A percentile compares a stretch with the other conserved stretches of the same genome.
These are phyloP conservation scores for Podila clonocystis DNA, from an alignment of 192 early-diverging fungal species.

Conservation along the genomic window DNA sequence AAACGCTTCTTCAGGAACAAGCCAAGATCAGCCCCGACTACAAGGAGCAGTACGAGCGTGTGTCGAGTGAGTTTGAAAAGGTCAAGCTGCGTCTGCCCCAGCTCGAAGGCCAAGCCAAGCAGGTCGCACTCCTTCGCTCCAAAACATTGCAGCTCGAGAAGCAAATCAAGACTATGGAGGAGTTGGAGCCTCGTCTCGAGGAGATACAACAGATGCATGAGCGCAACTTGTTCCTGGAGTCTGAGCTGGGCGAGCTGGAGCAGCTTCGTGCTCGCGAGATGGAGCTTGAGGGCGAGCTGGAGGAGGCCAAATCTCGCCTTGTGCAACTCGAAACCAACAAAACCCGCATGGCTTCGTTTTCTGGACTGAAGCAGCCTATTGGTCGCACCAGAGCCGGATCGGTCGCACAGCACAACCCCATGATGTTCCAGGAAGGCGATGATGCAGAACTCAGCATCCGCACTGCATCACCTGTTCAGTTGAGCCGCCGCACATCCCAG, in stretches of 20 bases:
- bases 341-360: constrained; percentile 31
- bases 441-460: constrained; percentile 4
- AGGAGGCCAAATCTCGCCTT: constrained; percentile 25
- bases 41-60: constrained; percentile 36
- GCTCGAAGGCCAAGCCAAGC: constrained; percentile 43
- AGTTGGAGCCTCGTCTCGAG: constrained; percentile 33
- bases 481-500: constrained; percentile 13
- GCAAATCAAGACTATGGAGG: constrained; percentile 50
- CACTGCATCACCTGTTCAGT: not conserved
- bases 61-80: constrained; percentile 33
- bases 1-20: constrained; percentile 26
- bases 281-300: constrained; percentile 35
- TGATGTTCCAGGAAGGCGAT: constrained; percentile 17
- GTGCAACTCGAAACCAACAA: constrained; percentile 32
- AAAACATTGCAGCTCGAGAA: constrained; percentile 41
- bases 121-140: constrained; percentile 32
- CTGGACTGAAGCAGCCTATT: constrained; percentile 13
- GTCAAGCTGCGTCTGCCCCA: constrained; percentile 42
- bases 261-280: constrained; percentile 42
- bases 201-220: constrained; percentile 40
- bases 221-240: constrained; percentile 41
- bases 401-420: constrained; percentile 28
- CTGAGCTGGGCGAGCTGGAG: constrained; percentile 42
- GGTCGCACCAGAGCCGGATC: constrained; percentile 31
- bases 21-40: constrained; percentile 37